These are phyloP conservation scores for Backusella tarrabulga DNA, from an alignment of 192 early-diverging fungal species.

Conservation along the genomic window DNA sequence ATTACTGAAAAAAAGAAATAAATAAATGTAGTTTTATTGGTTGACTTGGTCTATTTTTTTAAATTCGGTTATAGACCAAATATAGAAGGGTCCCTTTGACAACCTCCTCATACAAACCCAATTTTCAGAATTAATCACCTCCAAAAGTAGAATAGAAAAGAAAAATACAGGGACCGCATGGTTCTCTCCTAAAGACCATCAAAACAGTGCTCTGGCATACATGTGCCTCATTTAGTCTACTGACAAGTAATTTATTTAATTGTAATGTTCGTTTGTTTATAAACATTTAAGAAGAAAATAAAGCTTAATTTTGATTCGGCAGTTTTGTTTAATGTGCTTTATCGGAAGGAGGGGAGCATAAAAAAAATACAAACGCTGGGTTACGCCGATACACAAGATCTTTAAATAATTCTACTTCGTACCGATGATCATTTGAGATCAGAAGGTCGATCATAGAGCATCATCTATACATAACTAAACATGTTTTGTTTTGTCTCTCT, in stretches of 20 bases:
- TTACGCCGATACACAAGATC: not conserved
- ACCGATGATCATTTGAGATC: not conserved
- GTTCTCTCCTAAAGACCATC: not conserved
- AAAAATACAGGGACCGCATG: not conserved
- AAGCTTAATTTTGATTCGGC: not conserved
- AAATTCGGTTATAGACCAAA: not conserved
- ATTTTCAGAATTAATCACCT: not conserved
- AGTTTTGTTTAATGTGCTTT: not conserved
- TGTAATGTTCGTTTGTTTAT: not conserved
- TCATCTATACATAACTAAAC: not conserved
- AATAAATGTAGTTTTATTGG: not conserved
- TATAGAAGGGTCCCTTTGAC: not conserved
- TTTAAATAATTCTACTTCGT: not conserved
- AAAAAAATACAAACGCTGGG: not conserved
- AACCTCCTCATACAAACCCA: not conserved
- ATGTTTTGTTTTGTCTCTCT: not conserved
- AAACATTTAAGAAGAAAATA: not conserved
- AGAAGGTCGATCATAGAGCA: not conserved
- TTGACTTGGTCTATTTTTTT: not conserved
- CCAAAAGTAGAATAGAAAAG: constrained; percentile 1
- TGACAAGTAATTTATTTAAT: not conserved
- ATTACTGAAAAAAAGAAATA: not conserved
- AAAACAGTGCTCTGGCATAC: not conserved
- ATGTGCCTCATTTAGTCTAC: not conserved
- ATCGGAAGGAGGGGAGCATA: not conserved